phyloP scores from a whole-genome alignment of 2,329 filamentous ascomycete genomes.

The Scytalidium lignicola region DNA sequence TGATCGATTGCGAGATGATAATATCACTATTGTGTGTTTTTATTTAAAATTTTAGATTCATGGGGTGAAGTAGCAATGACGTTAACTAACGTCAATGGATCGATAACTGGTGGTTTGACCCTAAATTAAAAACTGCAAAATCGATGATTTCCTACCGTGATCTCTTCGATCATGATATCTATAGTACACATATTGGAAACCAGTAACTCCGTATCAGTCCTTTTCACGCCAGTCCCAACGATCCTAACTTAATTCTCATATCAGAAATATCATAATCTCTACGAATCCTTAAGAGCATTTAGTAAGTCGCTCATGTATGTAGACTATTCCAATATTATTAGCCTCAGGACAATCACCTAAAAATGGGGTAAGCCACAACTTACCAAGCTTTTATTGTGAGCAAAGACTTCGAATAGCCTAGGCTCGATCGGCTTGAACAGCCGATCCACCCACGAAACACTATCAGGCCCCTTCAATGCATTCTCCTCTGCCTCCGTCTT shows the following conservation, averaged over 20 bases:
- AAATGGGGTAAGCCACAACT: slow-evolving; percentile 14
- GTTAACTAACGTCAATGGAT: no score
- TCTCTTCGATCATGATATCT: background rate
- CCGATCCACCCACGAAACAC: slow-evolving; percentile 59
- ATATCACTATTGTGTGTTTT: no score
- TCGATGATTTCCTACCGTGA: background rate
- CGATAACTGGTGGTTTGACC: no score
- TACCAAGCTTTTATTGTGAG: slow-evolving; percentile 61
- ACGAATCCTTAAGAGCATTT: slow-evolving; percentile 10
- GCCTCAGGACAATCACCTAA: background rate
- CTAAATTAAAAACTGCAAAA: background rate
- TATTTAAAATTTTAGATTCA: no score
- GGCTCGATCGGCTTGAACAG: slow-evolving; percentile 62
- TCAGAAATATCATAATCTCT: background rate
- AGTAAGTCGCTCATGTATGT: slow-evolving; percentile 13
- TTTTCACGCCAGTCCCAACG: background rate
- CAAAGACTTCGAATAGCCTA: slow-evolving; percentile 63
- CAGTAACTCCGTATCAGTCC: background rate
- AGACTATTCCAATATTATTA: slow-evolving; percentile 3
- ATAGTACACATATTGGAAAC: background rate
- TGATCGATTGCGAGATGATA: no score
- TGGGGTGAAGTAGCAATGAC: no score
- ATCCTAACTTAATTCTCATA: background rate
- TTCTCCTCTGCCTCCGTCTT: slow-evolving; percentile 56
- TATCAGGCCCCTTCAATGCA: slow-evolving; percentile 43